Percentiles rank a stretch among this genome's conserved stretches.
Conservation (phyloP, 2,329 filamentous ascomycete genomes). For the Stromatinia cepivora region DNA sequence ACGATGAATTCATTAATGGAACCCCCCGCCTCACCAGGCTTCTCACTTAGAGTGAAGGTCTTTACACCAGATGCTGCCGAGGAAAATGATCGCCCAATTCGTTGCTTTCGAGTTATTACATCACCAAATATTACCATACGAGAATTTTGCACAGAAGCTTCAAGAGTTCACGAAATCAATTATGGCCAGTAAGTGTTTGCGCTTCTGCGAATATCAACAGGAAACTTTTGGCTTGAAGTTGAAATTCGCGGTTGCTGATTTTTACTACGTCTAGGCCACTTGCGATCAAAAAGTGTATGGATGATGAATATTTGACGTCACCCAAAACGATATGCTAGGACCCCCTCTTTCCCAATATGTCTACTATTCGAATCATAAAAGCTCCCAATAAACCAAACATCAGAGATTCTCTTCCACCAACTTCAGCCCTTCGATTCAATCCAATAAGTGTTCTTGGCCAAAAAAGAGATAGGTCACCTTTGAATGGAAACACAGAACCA, state of each 20-base stretch:
- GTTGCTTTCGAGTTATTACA: conserved; percentile 38
- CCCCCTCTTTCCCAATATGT: conserved; percentile 34
- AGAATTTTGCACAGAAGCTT: conserved; percentile 39
- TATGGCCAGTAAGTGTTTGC: conserved; percentile 37
- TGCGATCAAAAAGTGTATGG: conserved; percentile 40
- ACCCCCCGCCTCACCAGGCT: conserved; percentile 34
- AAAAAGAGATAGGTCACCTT: conserved; percentile 35
- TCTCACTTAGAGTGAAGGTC: conserved; percentile 40
- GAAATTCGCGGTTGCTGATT: neutral
- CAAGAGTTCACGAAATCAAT: conserved; percentile 38
- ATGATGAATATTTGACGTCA: conserved; percentile 40
- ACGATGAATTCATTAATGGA: conserved; percentile 31
- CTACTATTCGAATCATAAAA: conserved; percentile 38
- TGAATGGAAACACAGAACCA: conserved; percentile 25
- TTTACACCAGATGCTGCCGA: conserved; percentile 33
- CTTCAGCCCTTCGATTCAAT: conserved; percentile 38
- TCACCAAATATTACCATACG: conserved; percentile 37
- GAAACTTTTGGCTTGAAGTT: neutral
- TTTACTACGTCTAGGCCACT: conserved; percentile 31
- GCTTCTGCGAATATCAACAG: neutral
- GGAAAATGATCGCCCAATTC: conserved; percentile 33
- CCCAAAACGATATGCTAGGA: conserved; percentile 37
- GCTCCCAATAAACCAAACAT: conserved; percentile 31
- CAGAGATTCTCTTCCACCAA: conserved; percentile 41
- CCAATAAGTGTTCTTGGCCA: conserved; percentile 24